Evolutionary conservation across 495 filamentous ascomycete species (phyloP), one percentile per base, ranked within the genome.

Genomic region (Penicillium maclennaniae): DNA sequence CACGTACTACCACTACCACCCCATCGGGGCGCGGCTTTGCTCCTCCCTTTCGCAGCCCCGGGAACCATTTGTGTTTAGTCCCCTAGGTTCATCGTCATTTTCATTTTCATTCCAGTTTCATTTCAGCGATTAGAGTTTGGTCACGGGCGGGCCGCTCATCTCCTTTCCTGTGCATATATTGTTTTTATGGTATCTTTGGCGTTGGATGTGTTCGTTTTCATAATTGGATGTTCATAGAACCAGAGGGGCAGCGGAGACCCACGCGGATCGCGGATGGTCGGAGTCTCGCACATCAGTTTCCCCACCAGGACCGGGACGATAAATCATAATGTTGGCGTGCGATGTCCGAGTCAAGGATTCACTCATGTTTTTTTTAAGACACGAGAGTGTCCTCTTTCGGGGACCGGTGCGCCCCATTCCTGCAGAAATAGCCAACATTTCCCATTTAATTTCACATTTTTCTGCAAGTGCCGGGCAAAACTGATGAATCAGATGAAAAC

Each of bases 101-200:
- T 38, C 38, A 1, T 34, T 21, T 10, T 40, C 44, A 27, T 23
- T 53, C 39, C 15, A 7, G 36, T 48, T 20, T 43, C 34, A 36
- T 23, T 23, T 5, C 23, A 23, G 23, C 23, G 23, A 2, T 23
- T 47, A 27, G 38, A 34, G 42, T 37, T 48, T 9, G 40, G 40
- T 45, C 45, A 20, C 28, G 31, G 27, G 34, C 49, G 17, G 28
- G 31, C 43, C n/a, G 44, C 20, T 23, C 17, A 47, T 48, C 60
- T 53, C 57, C 57, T 58, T 55, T 57, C 39, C 39, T 45, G 41
- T 62, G 62, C 62, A 65, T 65, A 62, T 65, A 47, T 59, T 56
- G 38, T 25, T 59, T 59, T 51, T 49, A 9, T 38, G 16, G 39
- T 53, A 47, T 36, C 47, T 62, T 50, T 62, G 53, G 42, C 20